A percentile compares a stretch with the other conserved stretches of the same genome.
Evolutionary conservation across 192 early-diverging fungal species (phyloP).

Genomic region (Blastocladiella britannica): DNA sequence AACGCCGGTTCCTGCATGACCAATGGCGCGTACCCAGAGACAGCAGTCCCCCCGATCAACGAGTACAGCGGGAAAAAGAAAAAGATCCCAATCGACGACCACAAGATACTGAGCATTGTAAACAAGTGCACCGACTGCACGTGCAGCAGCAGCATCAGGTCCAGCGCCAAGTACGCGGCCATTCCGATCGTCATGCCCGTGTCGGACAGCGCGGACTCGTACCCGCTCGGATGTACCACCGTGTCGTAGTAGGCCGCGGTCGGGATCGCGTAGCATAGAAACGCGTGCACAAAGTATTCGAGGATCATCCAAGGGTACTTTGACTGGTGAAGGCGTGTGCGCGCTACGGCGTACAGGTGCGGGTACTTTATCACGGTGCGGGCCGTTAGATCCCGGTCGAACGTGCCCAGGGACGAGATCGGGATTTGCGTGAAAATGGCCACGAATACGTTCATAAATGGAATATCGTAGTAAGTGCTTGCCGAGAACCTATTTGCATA

Average conservation of each 20-base stretch:
- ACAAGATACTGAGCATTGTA: slow-evolving; percentile 19
- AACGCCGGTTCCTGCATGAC: slow-evolving; percentile 43
- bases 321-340: slow-evolving; percentile 47
- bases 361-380: slow-evolving; percentile 45
- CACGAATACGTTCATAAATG: slow-evolving; percentile 78
- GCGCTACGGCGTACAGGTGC: slow-evolving; percentile 51
- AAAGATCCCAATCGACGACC: slow-evolving; percentile 31
- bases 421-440: slow-evolving; percentile 61
- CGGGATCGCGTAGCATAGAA: slow-evolving; percentile 43
- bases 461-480: slow-evolving; percentile 79
- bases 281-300: slow-evolving; percentile 51
- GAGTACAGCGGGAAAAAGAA: slow-evolving; percentile 48
- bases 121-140: slow-evolving; percentile 58
- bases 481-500: too few relatives aligned
- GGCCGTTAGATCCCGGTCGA: slow-evolving; percentile 64
- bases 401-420: slow-evolving; percentile 45
- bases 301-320: slow-evolving; percentile 52
- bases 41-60: slow-evolving; percentile 15
- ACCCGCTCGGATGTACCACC: slow-evolving; percentile 1
- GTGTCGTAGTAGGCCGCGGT: slow-evolving; percentile 18
- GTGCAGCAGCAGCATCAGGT: slow-evolving; percentile 54
- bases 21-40: slow-evolving; percentile 27
- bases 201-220: slow-evolving; percentile 28
- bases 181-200: slow-evolving; percentile 50
- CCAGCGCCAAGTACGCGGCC: slow-evolving; percentile 47